Percentiles rank a stretch among this genome's conserved stretches.
phyloP scores from a whole-genome alignment of 805 yeast species.

The Phaffomyces opuntiae region DNA sequence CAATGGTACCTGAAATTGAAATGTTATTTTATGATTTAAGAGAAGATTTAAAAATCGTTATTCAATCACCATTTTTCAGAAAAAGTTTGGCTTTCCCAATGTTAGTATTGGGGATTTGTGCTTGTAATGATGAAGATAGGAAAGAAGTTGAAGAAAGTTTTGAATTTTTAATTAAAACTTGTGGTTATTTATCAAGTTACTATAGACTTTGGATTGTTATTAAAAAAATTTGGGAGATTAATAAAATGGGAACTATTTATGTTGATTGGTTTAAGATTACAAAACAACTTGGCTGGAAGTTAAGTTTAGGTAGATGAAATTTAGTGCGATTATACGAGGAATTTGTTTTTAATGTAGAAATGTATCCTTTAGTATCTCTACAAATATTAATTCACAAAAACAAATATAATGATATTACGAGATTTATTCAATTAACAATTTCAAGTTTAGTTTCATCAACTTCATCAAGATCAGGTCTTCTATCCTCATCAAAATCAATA shows the following conservation, averaged over 20 bases:
- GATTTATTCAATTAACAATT: no score
- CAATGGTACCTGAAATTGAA: slow-evolving; percentile 48
- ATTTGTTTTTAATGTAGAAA: no score
- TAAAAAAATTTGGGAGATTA: slow-evolving; percentile 32
- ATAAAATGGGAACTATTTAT: slow-evolving; percentile 24
- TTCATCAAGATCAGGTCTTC: slow-evolving; percentile 33
- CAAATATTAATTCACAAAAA: no score
- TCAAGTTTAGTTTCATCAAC: slow-evolving; percentile 2
- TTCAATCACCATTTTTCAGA: slow-evolving; percentile 39
- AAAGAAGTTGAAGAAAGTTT: slow-evolving; percentile 19
- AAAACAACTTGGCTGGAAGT: slow-evolving; percentile 33
- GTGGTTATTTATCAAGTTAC: slow-evolving; percentile 30
- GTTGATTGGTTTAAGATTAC: slow-evolving; percentile 39
- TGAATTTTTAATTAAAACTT: slow-evolving; percentile 20
- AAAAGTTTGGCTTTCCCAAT: slow-evolving; percentile 38
- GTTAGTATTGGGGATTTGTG: slow-evolving; percentile 31
- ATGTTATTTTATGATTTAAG: slow-evolving; percentile 39
- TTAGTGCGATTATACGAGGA: no score
- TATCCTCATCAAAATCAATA: slow-evolving; percentile 44
- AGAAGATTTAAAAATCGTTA: slow-evolving; percentile 43
- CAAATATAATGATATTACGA: no score
- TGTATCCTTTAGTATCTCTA: no score
- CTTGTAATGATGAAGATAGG: slow-evolving; percentile 18
- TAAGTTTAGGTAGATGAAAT: slow-evolving; percentile 20
- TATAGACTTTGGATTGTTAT: slow-evolving; percentile 30